A percentile compares a stretch with the other conserved stretches of the same genome.
Evolutionary conservation across 2,329 filamentous ascomycete genomes (phyloP).

Genomic region (Pyrenophora teres): DNA sequence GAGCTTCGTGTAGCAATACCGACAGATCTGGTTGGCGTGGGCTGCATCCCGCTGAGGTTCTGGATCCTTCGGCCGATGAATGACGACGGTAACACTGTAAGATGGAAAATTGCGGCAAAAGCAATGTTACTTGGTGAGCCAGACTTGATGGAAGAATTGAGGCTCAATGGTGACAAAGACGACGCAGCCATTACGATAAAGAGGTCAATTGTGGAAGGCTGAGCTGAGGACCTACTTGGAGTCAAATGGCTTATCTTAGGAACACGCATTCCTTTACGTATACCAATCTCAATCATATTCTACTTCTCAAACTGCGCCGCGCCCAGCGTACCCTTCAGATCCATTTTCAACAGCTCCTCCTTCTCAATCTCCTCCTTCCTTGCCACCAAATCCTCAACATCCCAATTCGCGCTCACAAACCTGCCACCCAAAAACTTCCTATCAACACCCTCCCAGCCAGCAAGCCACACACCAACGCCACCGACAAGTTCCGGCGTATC

Average conservation of each 20-base stretch:
- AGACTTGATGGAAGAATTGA: conserved; percentile 8
- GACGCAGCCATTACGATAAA: conserved; percentile 5
- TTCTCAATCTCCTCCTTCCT: conserved; percentile 23
- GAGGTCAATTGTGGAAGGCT: neutral
- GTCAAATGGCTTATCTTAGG: too few relatives aligned
- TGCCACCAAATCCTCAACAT: conserved; percentile 35
- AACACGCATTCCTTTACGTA: too few relatives aligned
- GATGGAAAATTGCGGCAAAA: conserved; percentile 21
- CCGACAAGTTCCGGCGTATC: conserved; percentile 39
- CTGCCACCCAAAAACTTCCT: conserved; percentile 29
- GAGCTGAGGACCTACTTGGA: too few relatives aligned
- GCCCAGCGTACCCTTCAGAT: conserved; percentile 23
- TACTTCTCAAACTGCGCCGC: conserved; percentile 14
- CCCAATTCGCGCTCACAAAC: conserved; percentile 36
- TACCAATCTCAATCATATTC: too few relatives aligned
- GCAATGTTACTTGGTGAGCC: conserved; percentile 22
- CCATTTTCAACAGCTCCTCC: conserved; percentile 18
- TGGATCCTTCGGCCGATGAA: conserved; percentile 18
- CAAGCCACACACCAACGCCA: conserved; percentile 35
- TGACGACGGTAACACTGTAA: neutral
- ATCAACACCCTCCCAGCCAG: conserved; percentile 23
- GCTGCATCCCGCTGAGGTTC: conserved; percentile 14
- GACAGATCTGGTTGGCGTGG: conserved; percentile 9
- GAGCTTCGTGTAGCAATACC: conserved; percentile 17
- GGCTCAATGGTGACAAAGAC: neutral